These are phyloP conservation scores for Nymphaea colorata DNA, from an alignment of 164 flowering plant genomes.

Conservation along the genomic window DNA sequence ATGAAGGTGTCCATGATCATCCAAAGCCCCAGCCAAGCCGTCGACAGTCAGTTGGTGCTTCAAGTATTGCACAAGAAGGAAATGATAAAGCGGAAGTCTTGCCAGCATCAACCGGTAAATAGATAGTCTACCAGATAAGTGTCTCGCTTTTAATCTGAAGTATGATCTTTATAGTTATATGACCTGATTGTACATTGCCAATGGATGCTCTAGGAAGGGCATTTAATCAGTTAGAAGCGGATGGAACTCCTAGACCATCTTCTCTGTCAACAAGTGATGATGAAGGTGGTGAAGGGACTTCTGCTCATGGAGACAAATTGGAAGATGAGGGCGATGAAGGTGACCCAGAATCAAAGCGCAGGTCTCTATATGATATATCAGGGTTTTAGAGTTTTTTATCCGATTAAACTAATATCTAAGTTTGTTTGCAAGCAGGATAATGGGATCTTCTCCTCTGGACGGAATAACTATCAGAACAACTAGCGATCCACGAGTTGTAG, in stretches of 20 bases:
- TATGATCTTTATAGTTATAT: background rate
- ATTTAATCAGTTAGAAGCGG: conserved; percentile 16
- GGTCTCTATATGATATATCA: conserved; percentile 12
- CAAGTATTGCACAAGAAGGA: conserved; percentile 17
- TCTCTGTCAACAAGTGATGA: conserved; percentile 17
- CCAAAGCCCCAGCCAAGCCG: conserved; percentile 34
- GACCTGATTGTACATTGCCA: conserved; percentile 21
- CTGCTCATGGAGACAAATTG: conserved; percentile 12
- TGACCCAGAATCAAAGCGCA: conserved; percentile 32
- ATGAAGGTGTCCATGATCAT: conserved; percentile 66
- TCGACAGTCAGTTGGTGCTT: conserved; percentile 21
- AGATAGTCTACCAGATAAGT: background rate
- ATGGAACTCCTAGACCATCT: conserved; percentile 9
- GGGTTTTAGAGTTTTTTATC: background rate
- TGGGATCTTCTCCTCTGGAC: conserved; percentile 9
- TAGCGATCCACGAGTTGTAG: conserved; percentile 30
- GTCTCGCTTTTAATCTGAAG: background rate
- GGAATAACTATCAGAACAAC: conserved; percentile 12
- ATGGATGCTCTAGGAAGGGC: conserved; percentile 13
- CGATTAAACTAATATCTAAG: background rate
- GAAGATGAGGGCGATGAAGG: conserved; percentile 27
- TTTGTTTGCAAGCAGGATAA: conserved; percentile 11
- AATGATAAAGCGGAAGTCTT: conserved; percentile 12
- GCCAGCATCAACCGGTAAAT: conserved; percentile 25
- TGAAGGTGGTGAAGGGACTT: conserved; percentile 11